Evolutionary conservation across 2,329 filamentous ascomycete genomes (phyloP).

Genomic region (Exophiala calicioides): DNA sequence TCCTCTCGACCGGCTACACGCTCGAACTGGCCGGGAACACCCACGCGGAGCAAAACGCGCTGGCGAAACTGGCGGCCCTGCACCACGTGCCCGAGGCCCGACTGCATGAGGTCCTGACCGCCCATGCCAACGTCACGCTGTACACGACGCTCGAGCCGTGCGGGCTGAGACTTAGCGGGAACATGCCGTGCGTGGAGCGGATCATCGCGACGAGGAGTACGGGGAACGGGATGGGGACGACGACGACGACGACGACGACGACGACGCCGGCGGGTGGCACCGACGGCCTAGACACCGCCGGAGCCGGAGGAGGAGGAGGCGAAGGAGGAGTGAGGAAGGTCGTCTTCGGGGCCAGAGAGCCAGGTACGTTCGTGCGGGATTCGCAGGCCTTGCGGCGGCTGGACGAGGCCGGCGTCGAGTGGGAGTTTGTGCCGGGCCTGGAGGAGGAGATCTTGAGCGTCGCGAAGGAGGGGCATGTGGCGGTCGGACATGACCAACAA

Average conservation of each 20-base stretch:
- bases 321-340: conserved; percentile 70
- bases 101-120: conserved; percentile 52
- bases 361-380: conserved; percentile 81
- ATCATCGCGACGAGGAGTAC: conserved; percentile 59
- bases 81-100: conserved; percentile 34
- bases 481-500: not conserved
- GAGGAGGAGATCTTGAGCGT: conserved; percentile 79
- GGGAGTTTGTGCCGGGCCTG: conserved; percentile 71
- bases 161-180: conserved; percentile 49
- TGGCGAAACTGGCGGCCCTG: conserved; percentile 65
- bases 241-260: too few relatives aligned
- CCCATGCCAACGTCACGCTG: conserved; percentile 57
- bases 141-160: conserved; percentile 84
- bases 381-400: conserved; percentile 75
- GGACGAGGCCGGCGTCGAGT: conserved; percentile 69
- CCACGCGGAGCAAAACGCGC: conserved; percentile 91
- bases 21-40: conserved; percentile 90
- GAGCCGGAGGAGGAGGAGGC: conserved; percentile 34
- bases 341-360: conserved; percentile 85
- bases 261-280: too few relatives aligned
- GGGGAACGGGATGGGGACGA: too few relatives aligned
- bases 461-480: conserved; percentile 76
- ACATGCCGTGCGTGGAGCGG: conserved; percentile 66
- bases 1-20: conserved; percentile 84
- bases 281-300: too few relatives aligned